Evolutionary conservation across 768 basidiomycete genomes (phyloP).

Genomic region (Russula dissimulans): DNA sequence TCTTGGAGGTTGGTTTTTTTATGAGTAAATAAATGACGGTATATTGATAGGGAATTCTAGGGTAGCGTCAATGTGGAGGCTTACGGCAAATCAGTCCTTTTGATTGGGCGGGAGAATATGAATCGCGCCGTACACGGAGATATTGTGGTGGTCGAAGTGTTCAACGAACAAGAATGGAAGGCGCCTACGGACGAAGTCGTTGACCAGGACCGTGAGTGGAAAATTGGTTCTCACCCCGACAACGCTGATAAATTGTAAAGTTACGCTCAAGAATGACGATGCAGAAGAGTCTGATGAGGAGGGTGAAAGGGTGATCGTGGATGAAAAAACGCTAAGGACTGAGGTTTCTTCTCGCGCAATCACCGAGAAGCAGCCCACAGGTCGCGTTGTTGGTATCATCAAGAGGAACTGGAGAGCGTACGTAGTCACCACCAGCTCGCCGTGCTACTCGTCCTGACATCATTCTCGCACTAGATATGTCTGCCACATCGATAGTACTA

Average conservation of each 20-base stretch:
- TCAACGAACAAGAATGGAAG: slow-evolving; percentile 85
- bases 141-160: slow-evolving; percentile 82
- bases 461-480: slow-evolving; percentile 53
- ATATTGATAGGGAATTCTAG: slow-evolving; percentile 28
- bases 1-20: slow-evolving; percentile 64
- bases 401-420: slow-evolving; percentile 95
- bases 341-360: slow-evolving; percentile 24
- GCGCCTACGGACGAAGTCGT: slow-evolving; percentile 87
- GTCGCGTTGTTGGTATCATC: slow-evolving; percentile 81
- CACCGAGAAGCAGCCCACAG: slow-evolving; percentile 79
- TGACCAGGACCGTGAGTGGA: slow-evolving; percentile 72
- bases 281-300: slow-evolving; percentile 67
- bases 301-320: slow-evolving; percentile 31
- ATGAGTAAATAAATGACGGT: neutral
- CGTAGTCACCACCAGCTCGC: slow-evolving; percentile 27
- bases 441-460: neutral
- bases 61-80: slow-evolving; percentile 72
- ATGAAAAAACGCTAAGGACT: slow-evolving; percentile 24
- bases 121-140: slow-evolving; percentile 94
- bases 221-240: neutral
- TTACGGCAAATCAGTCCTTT: slow-evolving; percentile 68
- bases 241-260: slow-evolving; percentile 29
- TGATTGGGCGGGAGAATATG: slow-evolving; percentile 88
- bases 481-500: slow-evolving; percentile 88
- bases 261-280: slow-evolving; percentile 78